phyloP scores from a whole-genome alignment of 352 stramenopile genomes.

The Phytophthora brassicae region DNA sequence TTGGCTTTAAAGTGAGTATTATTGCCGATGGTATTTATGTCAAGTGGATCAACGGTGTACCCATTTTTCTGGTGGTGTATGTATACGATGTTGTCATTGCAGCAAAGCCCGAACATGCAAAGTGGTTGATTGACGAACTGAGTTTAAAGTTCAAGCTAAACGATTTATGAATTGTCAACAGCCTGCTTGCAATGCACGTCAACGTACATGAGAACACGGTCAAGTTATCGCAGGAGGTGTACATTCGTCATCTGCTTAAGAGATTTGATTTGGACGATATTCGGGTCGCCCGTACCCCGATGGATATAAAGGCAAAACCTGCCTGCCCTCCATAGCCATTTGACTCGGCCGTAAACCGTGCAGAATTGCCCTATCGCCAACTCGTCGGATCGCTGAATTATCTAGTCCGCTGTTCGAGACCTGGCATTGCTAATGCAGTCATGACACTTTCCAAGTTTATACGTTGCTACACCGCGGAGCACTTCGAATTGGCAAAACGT shows the following conservation, averaged over 20 bases:
- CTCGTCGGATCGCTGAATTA: slow-evolving; percentile 7
- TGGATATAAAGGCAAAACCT: too few relatives aligned
- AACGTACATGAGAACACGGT: background rate
- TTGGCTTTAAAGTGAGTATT: background rate
- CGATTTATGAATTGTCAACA: slow-evolving; percentile 2
- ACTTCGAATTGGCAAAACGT: background rate
- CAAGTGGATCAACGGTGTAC: background rate
- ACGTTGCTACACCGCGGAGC: background rate
- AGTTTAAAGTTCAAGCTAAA: slow-evolving; percentile 10
- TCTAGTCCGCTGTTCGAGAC: background rate
- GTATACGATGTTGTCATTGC: slow-evolving; percentile 15
- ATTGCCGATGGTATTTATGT: slow-evolving; percentile 4
- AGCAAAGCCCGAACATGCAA: background rate
- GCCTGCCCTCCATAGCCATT: background rate
- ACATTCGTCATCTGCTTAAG: background rate
- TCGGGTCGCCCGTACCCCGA: background rate
- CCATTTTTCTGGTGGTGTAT: slow-evolving; percentile 1
- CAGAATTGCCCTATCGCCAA: background rate
- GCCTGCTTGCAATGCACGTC: background rate
- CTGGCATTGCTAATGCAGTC: background rate
- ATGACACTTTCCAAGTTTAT: slow-evolving; percentile 1
- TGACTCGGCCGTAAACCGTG: background rate
- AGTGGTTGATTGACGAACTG: background rate
- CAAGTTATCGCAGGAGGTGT: background rate
- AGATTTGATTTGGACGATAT: background rate